Conservation (phyloP, 73 alveolate species). For the Paramecium sexaurelia region DNA sequence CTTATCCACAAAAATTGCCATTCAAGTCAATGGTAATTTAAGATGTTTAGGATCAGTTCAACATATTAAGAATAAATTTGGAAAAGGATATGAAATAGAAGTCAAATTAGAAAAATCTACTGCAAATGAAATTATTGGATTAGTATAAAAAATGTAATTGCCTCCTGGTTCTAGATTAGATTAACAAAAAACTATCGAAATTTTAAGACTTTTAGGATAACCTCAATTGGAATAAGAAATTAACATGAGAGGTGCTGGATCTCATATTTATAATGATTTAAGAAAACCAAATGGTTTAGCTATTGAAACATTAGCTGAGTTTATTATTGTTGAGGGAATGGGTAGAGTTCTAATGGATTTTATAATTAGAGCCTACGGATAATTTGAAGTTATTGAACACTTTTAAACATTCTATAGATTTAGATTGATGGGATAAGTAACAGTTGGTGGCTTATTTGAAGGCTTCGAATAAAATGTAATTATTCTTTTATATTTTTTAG, state of each 20-base stretch:
- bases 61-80: slow-evolving; percentile 92
- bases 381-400: slow-evolving; percentile 72
- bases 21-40: slow-evolving; percentile 94
- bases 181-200: slow-evolving; percentile 2
- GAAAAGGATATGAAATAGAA: slow-evolving; percentile 94
- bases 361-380: slow-evolving; percentile 8
- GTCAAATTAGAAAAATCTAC: slow-evolving; percentile 78
- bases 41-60: slow-evolving; percentile 92
- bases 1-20: slow-evolving; percentile 90
- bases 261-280: slow-evolving; percentile 62
- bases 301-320: slow-evolving; percentile 56
- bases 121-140: slow-evolving; percentile 69
- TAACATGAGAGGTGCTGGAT: slow-evolving; percentile 57
- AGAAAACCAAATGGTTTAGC: slow-evolving; percentile 57
- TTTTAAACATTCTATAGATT: slow-evolving; percentile 68
- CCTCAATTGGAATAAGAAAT: slow-evolving; percentile 27
- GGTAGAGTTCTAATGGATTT: slow-evolving; percentile 57
- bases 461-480: slow-evolving; percentile 66
- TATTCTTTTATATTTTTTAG: background rate
- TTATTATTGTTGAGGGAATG: slow-evolving; percentile 50
- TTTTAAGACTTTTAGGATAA: background rate
- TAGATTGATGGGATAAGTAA: slow-evolving; percentile 38
- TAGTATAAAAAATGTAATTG: slow-evolving; percentile 51
- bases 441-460: slow-evolving; percentile 69
- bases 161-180: slow-evolving; percentile 11